Percentiles rank a stretch among this genome's conserved stretches.
phyloP scores from a whole-genome alignment of 495 filamentous ascomycete genomes.

The Mycothermus thermophilus region DNA sequence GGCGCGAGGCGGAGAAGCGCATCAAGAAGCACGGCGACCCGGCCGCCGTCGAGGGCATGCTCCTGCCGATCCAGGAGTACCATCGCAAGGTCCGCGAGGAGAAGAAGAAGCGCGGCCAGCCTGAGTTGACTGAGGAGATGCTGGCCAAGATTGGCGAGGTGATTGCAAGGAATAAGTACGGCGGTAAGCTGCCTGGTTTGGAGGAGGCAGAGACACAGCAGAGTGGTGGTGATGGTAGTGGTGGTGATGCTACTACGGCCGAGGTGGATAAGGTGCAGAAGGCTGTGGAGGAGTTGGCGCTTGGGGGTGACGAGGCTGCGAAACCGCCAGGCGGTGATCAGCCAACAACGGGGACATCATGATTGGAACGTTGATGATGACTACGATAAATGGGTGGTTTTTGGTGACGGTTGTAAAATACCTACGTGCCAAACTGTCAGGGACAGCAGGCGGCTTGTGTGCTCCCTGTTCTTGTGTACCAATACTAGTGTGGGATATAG shows the following conservation, averaged over 20 bases:
- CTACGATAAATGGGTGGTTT: not conserved
- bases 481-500: conserved; percentile 3
- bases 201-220: too few relatives aligned
- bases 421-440: too few relatives aligned
- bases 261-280: conserved; percentile 8
- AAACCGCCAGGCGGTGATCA: conserved; percentile 3
- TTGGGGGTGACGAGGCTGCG: conserved; percentile 4
- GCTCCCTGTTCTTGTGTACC: not conserved
- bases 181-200: too few relatives aligned
- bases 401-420: too few relatives aligned
- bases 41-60: conserved; percentile 37
- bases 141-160: conserved; percentile 51
- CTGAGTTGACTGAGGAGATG: conserved; percentile 43
- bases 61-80: conserved; percentile 39
- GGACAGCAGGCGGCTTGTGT: not conserved
- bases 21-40: conserved; percentile 36
- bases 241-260: not conserved
- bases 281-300: conserved; percentile 12
- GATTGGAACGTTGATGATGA: not conserved
- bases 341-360: conserved; percentile 4
- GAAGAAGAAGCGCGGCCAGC: conserved; percentile 33
- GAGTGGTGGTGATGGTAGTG: not conserved
- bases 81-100: conserved; percentile 29
- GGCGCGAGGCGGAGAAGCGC: conserved; percentile 46
- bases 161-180: conserved; percentile 41